A percentile compares a stretch with the other conserved stretches of the same genome.
Evolutionary conservation across 2,329 filamentous ascomycete species (phyloP).

Genomic region (Knoxdaviesia proteae): DNA sequence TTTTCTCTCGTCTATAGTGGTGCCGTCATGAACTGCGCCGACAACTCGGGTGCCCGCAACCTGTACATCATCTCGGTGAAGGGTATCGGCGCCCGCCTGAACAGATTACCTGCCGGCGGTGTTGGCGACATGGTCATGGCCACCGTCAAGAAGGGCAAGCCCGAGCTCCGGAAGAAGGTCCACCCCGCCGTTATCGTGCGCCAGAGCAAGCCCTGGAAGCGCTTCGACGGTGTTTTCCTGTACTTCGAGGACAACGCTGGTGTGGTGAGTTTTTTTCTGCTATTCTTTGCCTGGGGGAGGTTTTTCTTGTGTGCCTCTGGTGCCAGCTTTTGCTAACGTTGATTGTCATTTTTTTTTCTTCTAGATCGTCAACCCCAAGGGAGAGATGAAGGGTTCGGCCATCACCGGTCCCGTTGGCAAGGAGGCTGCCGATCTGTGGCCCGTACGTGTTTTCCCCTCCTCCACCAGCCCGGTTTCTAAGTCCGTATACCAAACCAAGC

Average conservation of each 20-base stretch:
- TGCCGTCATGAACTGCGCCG: slow-evolving; percentile 99
- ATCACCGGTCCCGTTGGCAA: slow-evolving; percentile 98
- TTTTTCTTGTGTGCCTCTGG: neutral
- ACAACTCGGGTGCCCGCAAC: slow-evolving; percentile 98
- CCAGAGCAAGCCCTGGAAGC: slow-evolving; percentile 98
- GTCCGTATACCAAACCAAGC: neutral
- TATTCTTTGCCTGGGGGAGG: neutral
- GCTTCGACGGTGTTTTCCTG: slow-evolving; percentile 93
- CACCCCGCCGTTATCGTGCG: slow-evolving; percentile 98
- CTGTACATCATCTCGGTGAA: slow-evolving; percentile 99
- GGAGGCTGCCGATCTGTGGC: slow-evolving; percentile 99
- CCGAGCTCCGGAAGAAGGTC: slow-evolving; percentile 99
- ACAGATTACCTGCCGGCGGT: slow-evolving; percentile 91
- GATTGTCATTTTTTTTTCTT: neutral
- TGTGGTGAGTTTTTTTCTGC: slow-evolving; percentile 47
- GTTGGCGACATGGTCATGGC: slow-evolving; percentile 99
- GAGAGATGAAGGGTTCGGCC: slow-evolving; percentile 99
- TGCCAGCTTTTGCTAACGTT: neutral
- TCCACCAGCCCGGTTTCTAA: neutral
- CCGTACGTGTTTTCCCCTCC: slow-evolving; percentile 37
- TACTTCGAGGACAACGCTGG: slow-evolving; percentile 99
- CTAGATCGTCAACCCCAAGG: slow-evolving; percentile 97
- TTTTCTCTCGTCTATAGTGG: slow-evolving; percentile 34
- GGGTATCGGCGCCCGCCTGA: slow-evolving; percentile 92
- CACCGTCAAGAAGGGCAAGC: slow-evolving; percentile 99